A percentile compares a stretch with the other conserved stretches of the same genome.
Evolutionary conservation across 805 yeast species (phyloP).

Genomic region (Wickerhamomyces xylosicus): DNA sequence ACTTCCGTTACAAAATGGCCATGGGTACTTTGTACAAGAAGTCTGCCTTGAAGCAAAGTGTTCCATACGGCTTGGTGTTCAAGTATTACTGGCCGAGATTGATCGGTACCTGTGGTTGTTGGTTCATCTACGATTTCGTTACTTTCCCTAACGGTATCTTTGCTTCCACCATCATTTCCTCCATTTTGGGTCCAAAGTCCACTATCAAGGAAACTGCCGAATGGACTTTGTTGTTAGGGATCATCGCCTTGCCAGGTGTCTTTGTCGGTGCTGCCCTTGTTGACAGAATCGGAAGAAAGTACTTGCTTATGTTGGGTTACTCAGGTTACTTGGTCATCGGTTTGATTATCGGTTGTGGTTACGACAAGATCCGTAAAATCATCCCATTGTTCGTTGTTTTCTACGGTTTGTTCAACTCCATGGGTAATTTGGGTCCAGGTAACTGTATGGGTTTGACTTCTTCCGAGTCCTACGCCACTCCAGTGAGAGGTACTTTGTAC

Average conservation of each 20-base stretch:
- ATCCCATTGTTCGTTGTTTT: conserved; percentile 57
- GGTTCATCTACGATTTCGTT: conserved; percentile 78
- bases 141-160: conserved; percentile 73
- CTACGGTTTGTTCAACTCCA: conserved; percentile 61
- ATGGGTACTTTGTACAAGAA: conserved; percentile 55
- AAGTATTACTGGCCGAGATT: conserved; percentile 61
- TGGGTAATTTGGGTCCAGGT: conserved; percentile 76
- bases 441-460: conserved; percentile 59
- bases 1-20: conserved; percentile 61
- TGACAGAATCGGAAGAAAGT: conserved; percentile 61
- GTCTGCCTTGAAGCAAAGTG: conserved; percentile 47
- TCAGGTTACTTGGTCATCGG: conserved; percentile 64
- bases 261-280: conserved; percentile 56
- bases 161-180: conserved; percentile 47
- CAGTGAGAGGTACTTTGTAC: conserved; percentile 66
- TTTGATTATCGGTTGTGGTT: conserved; percentile 58
- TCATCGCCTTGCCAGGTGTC: conserved; percentile 66
- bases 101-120: conserved; percentile 61
- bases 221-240: conserved; percentile 60
- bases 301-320: conserved; percentile 64
- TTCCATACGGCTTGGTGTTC: conserved; percentile 48
- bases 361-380: conserved; percentile 43
- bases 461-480: conserved; percentile 66
- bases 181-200: conserved; percentile 30
- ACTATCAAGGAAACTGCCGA: conserved; percentile 49